Conservation (phyloP, 371 early-diverging fungal genomes). For the Basidiobolus meristosporus region DNA sequence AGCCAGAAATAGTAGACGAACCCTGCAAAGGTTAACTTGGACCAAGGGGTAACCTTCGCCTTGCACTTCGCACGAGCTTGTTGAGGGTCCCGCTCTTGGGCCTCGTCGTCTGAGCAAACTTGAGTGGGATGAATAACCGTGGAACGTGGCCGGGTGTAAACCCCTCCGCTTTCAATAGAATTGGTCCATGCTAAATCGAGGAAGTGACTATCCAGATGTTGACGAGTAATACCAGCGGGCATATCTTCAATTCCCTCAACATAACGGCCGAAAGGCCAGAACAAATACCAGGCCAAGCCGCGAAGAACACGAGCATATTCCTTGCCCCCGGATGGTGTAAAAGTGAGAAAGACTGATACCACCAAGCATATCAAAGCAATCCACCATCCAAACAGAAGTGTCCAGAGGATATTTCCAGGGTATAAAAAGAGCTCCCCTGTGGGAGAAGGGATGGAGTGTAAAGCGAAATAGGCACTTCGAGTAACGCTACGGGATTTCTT, state of each 20-base stretch:
- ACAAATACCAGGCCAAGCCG: constrained; percentile 49
- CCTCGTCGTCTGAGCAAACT: too few species aligned
- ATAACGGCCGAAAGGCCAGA: constrained; percentile 90
- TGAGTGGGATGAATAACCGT: too few species aligned
- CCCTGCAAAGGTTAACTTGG: constrained; percentile 44
- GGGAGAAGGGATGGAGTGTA: constrained; percentile 65
- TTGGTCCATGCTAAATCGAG: too few species aligned
- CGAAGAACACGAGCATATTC: constrained; percentile 30
- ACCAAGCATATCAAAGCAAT: constrained; percentile 35
- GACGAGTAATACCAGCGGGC: too few species aligned
- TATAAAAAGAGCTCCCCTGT: constrained; percentile 38
- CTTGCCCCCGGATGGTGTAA: constrained; percentile 24
- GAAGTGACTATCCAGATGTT: too few species aligned
- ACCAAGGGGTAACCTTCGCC: too few species aligned
- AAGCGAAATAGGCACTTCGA: constrained; percentile 48
- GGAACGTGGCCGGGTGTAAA: too few species aligned
- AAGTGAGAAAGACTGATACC: constrained; percentile 18
- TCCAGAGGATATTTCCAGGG: constrained; percentile 74
- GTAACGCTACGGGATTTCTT: constrained; percentile 76
- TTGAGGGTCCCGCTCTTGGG: too few species aligned
- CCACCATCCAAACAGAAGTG: constrained; percentile 86
- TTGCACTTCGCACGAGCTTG: too few species aligned
- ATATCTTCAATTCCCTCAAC: constrained; percentile 53
- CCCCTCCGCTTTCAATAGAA: too few species aligned
- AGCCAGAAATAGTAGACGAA: constrained; percentile 32